These are phyloP conservation scores for Penicillium sp. DNA, from an alignment of 2,329 filamentous ascomycete species.

Conservation along the genomic window DNA sequence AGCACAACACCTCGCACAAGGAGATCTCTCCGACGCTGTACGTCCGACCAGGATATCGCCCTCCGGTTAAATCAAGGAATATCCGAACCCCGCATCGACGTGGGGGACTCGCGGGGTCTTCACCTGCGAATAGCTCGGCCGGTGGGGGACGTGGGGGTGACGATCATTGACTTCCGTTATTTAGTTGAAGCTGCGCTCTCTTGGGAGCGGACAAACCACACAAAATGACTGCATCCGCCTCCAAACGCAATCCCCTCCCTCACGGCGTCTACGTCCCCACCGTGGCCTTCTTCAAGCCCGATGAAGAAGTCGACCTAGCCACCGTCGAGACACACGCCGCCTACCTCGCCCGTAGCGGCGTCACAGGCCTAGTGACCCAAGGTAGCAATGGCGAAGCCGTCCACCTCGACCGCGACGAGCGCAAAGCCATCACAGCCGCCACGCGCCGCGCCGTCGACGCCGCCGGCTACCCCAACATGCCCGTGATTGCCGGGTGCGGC, in stretches of 20 bases:
- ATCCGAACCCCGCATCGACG: slow-evolving; percentile 15
- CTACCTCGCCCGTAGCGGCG: slow-evolving; percentile 70
- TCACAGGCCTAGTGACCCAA: slow-evolving; percentile 74
- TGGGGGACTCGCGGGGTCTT: slow-evolving; percentile 2
- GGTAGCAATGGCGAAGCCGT: slow-evolving; percentile 84
- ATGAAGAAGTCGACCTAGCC: slow-evolving; percentile 66
- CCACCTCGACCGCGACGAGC: slow-evolving; percentile 71
- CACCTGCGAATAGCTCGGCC: neutral
- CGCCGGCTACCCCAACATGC: slow-evolving; percentile 65
- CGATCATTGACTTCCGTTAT: slow-evolving; percentile 10
- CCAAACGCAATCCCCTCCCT: slow-evolving; percentile 31
- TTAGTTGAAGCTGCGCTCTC: slow-evolving; percentile 10
- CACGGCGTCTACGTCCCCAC: slow-evolving; percentile 72
- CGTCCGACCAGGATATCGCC: neutral
- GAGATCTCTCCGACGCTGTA: neutral
- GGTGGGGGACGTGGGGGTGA: slow-evolving; percentile 22
- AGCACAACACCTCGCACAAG: neutral
- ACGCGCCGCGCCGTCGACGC: slow-evolving; percentile 70
- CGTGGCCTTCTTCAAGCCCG: slow-evolving; percentile 69
- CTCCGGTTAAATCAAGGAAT: neutral
- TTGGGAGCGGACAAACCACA: neutral
- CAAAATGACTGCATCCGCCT: slow-evolving; percentile 28
- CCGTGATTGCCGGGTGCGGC: slow-evolving; percentile 75
- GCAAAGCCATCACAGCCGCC: slow-evolving; percentile 66
- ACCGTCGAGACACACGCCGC: slow-evolving; percentile 64